Base-by-base conservation (phyloP, 2,329 filamentous ascomycete genomes). In the Fusarium torulosum region DNA sequence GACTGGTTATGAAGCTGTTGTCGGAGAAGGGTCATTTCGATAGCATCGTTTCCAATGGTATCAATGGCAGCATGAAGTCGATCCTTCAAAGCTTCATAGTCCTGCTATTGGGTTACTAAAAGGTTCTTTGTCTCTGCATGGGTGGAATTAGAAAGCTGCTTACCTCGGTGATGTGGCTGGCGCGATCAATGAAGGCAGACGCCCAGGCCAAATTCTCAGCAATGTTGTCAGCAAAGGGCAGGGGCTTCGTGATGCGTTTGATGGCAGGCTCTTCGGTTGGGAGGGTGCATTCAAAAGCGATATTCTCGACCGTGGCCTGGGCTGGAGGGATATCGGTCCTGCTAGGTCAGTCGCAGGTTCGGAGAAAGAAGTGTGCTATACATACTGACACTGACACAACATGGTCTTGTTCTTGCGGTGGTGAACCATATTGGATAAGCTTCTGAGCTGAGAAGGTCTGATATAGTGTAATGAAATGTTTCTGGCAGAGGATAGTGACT, bases 41-140 rank as follows among this genome's bases (percentile, higher is more conserved):
- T 35, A 3, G 53, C 53, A 37, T 56, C 53, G 8, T 56, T 52
- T 13, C 53, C 45, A 6, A 52, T 56, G 6, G 45, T 56, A 14
- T 52, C 27, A 6, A 52, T 52, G 11, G 53, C 45, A 13, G 37
- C 37, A 15, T 56, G 53, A 7, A 56, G 53, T 4, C 53, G 37
- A 4, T 29, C 40, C 4, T 50, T 23, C 5, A 43, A n/a, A 9
- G 29, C n/a, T 9, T 52, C 53, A 14, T 43, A 29, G n/a, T 35
- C 53, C 53, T 56, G 2, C 1, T 2, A 7, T 1, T 1, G 3
- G 3, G 21, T 33, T 4, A 29, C n/a, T 3, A 0, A 15, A 25
- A 1, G 8, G 17, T 9, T n/a, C 17, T n/a, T 35, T 35, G 7
- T 15, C 0, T 9, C 7, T 35, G 7, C 7, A 8, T n/a, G 17